Base-by-base conservation (phyloP, 257 asterid species). In the Anisodus acutangulus region DNA sequence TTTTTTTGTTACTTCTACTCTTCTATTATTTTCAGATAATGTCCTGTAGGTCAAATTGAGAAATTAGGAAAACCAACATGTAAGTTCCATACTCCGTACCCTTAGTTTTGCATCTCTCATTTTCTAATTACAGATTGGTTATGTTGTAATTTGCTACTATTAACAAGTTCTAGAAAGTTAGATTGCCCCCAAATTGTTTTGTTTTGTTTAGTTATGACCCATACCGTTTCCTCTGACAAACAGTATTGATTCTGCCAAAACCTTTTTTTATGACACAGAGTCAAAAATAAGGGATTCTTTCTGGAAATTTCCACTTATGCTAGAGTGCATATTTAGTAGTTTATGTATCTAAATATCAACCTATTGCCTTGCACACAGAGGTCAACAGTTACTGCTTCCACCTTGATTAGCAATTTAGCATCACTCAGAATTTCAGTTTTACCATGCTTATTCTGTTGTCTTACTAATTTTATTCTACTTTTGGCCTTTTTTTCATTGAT, bases 241-340 rank as follows among this genome's bases (percentile, higher is more conserved):
- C 9, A 86, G 86, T 67, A 86, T 84, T 39, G 85, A 83, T 89
- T 82, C 87, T 66, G 64, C 62, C 60, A 51, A 31, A 26, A 79
- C 79, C 49, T 31, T 69, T 57, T 37, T 45, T 54, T 57, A 39
- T 79, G 12, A 55, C 54, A 39, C 16, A 12, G 70, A n/a, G n/a
- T n/a, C n/a, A 43, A 76, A 49, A 31, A 31, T 31, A 31, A 39
- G 45, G 57, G 47, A 70, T 76, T 84, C 59, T 51, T 84, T 88
- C 87, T 86, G 85, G 84, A 89, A 84, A 64, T 51, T 81, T 87
- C 85, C 51, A 43, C 60, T 49, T 78, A 80, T 86, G 82, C 64
- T 82, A 54, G 8, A 17, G 22, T 41, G 63, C 37, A 43, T 41
- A 45, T 43, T 35, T 72, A 26, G 31, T 17, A 55, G 51, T 84